phyloP scores from a whole-genome alignment of 1,284 basidiomycete genomes.

The Tremellales sp. region DNA sequence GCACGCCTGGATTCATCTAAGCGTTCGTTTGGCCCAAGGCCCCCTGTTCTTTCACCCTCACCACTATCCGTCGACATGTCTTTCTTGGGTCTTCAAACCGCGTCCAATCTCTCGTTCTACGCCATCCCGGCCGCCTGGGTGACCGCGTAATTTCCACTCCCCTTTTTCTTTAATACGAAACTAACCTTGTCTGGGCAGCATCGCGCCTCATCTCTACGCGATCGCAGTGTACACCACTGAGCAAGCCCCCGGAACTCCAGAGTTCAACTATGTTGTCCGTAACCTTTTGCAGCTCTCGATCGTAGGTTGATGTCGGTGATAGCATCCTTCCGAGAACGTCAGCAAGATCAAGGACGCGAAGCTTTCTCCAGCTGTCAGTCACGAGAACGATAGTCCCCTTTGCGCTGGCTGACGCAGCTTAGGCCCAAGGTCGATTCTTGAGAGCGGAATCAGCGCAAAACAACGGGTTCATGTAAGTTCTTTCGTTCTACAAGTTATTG shows the following conservation, averaged over 20 bases:
- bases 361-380: conserved; percentile 65
- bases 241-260: conserved; percentile 9
- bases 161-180: background rate
- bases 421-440: conserved; percentile 45
- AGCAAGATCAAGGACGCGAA: conserved; percentile 72
- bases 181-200: background rate
- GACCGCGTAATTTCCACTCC: conserved; percentile 17
- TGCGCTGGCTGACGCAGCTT: background rate
- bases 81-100: conserved; percentile 14
- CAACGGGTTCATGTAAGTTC: conserved; percentile 24
- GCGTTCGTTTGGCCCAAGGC: no score
- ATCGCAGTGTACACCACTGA: conserved; percentile 22
- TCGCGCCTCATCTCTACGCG: conserved; percentile 21
- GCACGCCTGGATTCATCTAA: no score
- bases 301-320: background rate
- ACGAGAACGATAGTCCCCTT: background rate
- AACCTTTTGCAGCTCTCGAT: background rate
- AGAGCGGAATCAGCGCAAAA: conserved; percentile 32
- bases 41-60: no score
- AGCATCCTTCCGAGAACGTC: conserved; percentile 66
- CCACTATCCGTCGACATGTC: no score
- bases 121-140: conserved; percentile 31
- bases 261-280: background rate
- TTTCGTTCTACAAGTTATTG: background rate
- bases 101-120: conserved; percentile 26